Conservation (phyloP, 441 rosid species). For the Codiaeum variegatum region DNA sequence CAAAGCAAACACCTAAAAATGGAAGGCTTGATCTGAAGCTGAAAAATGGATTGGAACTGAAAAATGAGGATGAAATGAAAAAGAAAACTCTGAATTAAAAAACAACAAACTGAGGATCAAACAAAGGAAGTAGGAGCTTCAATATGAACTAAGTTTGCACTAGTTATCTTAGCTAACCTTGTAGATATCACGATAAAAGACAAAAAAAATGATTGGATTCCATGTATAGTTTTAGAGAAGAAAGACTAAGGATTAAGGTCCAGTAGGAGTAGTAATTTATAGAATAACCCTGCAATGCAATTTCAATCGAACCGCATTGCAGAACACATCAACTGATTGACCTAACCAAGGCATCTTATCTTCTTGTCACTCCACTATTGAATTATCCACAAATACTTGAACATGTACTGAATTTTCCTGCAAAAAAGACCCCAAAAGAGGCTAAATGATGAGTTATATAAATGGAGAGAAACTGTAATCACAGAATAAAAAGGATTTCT, state of each 20-base stretch:
- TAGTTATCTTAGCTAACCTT: slow-evolving; percentile 34
- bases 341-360: slow-evolving; percentile 63
- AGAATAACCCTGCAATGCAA: slow-evolving; percentile 76
- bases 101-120: neutral
- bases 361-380: slow-evolving; percentile 21
- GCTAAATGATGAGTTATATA: too few species aligned
- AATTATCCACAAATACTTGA: slow-evolving; percentile 20
- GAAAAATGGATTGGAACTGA: slow-evolving; percentile 19
- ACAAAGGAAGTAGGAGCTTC: slow-evolving; percentile 13
- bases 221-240: slow-evolving; percentile 32
- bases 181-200: slow-evolving; percentile 38
- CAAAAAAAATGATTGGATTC: slow-evolving; percentile 35
- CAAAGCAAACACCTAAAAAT: slow-evolving; percentile 23
- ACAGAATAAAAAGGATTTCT: neutral
- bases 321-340: slow-evolving; percentile 39
- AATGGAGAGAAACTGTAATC: neutral
- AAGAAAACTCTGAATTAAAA: slow-evolving; percentile 7
- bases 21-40: slow-evolving; percentile 13
- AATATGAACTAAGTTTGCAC: slow-evolving; percentile 2
- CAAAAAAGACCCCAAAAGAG: slow-evolving; percentile 3
- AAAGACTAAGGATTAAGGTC: slow-evolving; percentile 10
- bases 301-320: slow-evolving; percentile 52
- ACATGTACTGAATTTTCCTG: slow-evolving; percentile 25
- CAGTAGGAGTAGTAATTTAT: slow-evolving; percentile 27
- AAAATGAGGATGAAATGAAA: slow-evolving; percentile 5